Conservation (phyloP, 2,329 filamentous ascomycete species). For the Dothistroma septosporum region DNA sequence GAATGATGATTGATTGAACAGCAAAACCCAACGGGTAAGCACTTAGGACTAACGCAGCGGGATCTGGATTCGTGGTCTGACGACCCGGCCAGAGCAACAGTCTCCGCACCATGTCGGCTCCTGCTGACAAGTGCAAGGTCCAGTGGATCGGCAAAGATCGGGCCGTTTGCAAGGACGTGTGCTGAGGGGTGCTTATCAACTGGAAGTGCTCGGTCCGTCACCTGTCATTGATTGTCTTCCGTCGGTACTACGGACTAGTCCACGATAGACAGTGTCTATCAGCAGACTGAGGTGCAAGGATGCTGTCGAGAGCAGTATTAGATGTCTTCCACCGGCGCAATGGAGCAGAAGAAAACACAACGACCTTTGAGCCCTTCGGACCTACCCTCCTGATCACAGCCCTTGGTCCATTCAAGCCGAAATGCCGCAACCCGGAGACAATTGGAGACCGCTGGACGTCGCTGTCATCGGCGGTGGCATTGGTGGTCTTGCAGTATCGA, state of each 20-base stretch:
- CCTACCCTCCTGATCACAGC: neutral
- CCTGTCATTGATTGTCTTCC: neutral
- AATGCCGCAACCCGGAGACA: conserved; percentile 14
- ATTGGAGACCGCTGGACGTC: conserved; percentile 30
- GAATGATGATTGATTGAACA: neutral
- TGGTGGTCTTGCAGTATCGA: conserved; percentile 50
- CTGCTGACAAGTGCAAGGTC: neutral
- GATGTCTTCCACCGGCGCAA: conserved; percentile 9
- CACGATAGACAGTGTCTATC: conserved; percentile 2
- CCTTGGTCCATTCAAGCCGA: neutral
- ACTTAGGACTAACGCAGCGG: neutral
- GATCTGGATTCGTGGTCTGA: neutral
- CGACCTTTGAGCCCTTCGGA: neutral
- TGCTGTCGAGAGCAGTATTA: conserved; percentile 16
- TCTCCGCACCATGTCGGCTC: neutral
- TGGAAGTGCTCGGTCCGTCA: conserved; percentile 2
- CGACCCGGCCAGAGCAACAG: neutral
- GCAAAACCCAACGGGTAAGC: neutral
- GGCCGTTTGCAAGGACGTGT: neutral
- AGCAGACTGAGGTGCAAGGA: conserved; percentile 5
- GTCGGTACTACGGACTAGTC: neutral
- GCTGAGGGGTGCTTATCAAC: neutral
- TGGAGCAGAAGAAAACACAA: conserved; percentile 1
- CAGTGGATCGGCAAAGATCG: neutral
- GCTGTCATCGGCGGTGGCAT: conserved; percentile 51